Percentiles rank a stretch among this genome's conserved stretches.
phyloP scores from a whole-genome alignment of 371 early-diverging fungal species.

The Blakeslea trispora region DNA sequence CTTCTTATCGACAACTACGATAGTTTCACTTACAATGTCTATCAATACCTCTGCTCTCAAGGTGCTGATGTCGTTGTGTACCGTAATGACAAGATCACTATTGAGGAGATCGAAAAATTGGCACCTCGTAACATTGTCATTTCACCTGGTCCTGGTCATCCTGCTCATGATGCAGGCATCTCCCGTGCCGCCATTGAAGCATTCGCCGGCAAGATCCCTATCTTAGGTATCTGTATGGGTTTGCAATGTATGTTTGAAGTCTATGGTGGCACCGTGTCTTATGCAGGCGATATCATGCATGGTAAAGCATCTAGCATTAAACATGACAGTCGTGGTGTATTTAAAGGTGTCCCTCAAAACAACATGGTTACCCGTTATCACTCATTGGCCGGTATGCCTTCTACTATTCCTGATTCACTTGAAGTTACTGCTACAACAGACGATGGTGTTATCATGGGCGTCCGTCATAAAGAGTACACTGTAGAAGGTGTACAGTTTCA shows the following conservation, averaged over 20 bases:
- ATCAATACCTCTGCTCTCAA: slow-evolving; percentile 87
- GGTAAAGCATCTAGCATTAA: slow-evolving; percentile 88
- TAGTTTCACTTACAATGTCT: slow-evolving; percentile 97
- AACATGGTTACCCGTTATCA: slow-evolving; percentile 93
- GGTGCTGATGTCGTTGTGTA: slow-evolving; percentile 91
- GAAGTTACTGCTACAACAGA: slow-evolving; percentile 87
- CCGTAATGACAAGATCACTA: slow-evolving; percentile 91
- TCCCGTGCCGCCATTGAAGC: slow-evolving; percentile 80
- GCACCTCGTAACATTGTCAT: slow-evolving; percentile 92
- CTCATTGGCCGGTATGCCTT: slow-evolving; percentile 87
- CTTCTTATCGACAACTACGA: slow-evolving; percentile 97
- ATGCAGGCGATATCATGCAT: slow-evolving; percentile 93
- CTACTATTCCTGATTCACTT: slow-evolving; percentile 80
- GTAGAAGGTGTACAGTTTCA: slow-evolving; percentile 98
- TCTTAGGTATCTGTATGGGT: slow-evolving; percentile 97
- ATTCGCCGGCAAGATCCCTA: slow-evolving; percentile 93
- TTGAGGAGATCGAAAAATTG: slow-evolving; percentile 76
- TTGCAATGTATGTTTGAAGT: slow-evolving; percentile 95
- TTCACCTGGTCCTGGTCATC: slow-evolving; percentile 96
- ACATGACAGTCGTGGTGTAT: slow-evolving; percentile 91
- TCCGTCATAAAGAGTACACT: slow-evolving; percentile 84
- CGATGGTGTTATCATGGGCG: slow-evolving; percentile 91
- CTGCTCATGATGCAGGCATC: slow-evolving; percentile 87
- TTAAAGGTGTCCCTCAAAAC: slow-evolving; percentile 78
- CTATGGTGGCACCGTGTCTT: slow-evolving; percentile 89